These are phyloP conservation scores for Coniochaeta prunicola DNA, from an alignment of 2,329 filamentous ascomycete genomes.

Conservation along the genomic window DNA sequence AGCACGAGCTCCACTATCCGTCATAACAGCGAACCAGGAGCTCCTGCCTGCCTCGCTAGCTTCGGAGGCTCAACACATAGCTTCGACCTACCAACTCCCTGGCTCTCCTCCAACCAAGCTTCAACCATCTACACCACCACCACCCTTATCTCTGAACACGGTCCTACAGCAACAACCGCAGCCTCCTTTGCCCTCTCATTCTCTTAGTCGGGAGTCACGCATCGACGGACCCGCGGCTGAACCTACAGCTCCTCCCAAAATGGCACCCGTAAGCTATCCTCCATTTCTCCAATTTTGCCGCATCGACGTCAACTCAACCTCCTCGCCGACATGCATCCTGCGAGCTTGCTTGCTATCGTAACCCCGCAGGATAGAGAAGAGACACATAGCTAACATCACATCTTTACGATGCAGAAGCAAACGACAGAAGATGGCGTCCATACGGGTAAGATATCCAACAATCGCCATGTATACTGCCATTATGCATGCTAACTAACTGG, in stretches of 20 bases:
- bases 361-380: conserved; percentile 11
- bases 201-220: conserved; percentile 21
- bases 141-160: conserved; percentile 16
- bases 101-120: conserved; percentile 1
- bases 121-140: conserved; percentile 15
- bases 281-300: conserved; percentile 10
- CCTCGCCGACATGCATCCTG: conserved; percentile 5
- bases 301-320: neutral
- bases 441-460: conserved; percentile 26
- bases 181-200: conserved; percentile 21
- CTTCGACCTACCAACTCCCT: conserved; percentile 14
- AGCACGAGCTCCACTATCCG: conserved; percentile 13
- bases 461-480: neutral
- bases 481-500: conserved; percentile 15
- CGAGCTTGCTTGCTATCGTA: conserved; percentile 11
- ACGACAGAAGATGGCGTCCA: conserved; percentile 28
- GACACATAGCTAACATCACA: neutral
- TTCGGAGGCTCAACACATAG: conserved; percentile 15
- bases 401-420: conserved; percentile 12
- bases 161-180: neutral
- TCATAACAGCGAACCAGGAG: conserved; percentile 17
- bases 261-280: conserved; percentile 47
- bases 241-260: conserved; percentile 31
- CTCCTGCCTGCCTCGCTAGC: conserved; percentile 18
- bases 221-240: conserved; percentile 13